Percentiles rank a stretch among this genome's conserved stretches.
Evolutionary conservation across 2,329 filamentous ascomycete genomes (phyloP).

Genomic region (Hansfordia pulvinata): DNA sequence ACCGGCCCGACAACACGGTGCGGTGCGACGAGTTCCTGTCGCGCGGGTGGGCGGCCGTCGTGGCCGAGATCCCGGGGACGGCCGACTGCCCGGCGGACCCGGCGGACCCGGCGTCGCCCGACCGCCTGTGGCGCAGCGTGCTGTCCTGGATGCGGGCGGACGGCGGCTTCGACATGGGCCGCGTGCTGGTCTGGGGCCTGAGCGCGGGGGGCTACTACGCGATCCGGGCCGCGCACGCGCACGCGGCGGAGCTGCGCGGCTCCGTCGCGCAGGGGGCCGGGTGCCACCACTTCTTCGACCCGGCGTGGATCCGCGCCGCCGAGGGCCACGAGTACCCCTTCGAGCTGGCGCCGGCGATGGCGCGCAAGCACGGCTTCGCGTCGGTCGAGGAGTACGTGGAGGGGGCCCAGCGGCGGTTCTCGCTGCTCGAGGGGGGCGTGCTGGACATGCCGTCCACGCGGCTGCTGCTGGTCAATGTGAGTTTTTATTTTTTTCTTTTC

Average conservation of each 20-base stretch:
- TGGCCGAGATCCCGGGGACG: slow-evolving; percentile 53
- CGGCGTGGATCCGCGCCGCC: slow-evolving; percentile 44
- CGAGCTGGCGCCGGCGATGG: slow-evolving; percentile 37
- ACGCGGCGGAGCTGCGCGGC: slow-evolving; percentile 36
- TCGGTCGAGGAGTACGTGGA: slow-evolving; percentile 40
- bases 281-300: slow-evolving; percentile 45
- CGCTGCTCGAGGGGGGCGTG: slow-evolving; percentile 44
- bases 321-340: slow-evolving; percentile 58
- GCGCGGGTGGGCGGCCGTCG: slow-evolving; percentile 48
- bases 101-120: slow-evolving; percentile 41
- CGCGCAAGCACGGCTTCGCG: slow-evolving; percentile 47
- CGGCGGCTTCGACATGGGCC: slow-evolving; percentile 37
- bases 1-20: slow-evolving; percentile 47
- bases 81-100: slow-evolving; percentile 54
- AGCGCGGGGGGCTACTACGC: slow-evolving; percentile 57
- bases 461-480: slow-evolving; percentile 46
- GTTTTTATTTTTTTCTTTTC: slow-evolving; percentile 7
- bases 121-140: slow-evolving; percentile 49
- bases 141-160: slow-evolving; percentile 41
- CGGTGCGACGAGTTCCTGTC: slow-evolving; percentile 47
- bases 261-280: slow-evolving; percentile 50
- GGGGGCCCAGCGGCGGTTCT: slow-evolving; percentile 45
- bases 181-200: slow-evolving; percentile 49
- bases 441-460: slow-evolving; percentile 39
- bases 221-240: slow-evolving; percentile 54